Percentiles rank a stretch among this genome's conserved stretches.
phyloP scores from a whole-genome alignment of 352 stramenopile species.

The Phytophthora hibernalis region DNA sequence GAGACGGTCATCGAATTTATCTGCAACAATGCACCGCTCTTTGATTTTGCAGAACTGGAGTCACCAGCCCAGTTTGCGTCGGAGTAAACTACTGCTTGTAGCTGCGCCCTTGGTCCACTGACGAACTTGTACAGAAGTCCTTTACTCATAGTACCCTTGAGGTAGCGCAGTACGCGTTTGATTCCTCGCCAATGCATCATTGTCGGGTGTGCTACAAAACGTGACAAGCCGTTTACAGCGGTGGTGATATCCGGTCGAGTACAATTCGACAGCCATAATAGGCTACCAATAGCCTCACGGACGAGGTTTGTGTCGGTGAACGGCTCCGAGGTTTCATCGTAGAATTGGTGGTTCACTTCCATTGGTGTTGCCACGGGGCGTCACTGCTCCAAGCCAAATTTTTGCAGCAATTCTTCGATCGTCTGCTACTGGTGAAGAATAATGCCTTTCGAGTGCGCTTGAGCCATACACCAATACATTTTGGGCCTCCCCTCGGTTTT shows the following conservation, averaged over 20 bases:
- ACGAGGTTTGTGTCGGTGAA: slow-evolving; percentile 1
- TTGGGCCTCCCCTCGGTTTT: background rate
- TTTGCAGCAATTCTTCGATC: background rate
- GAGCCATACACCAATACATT: slow-evolving; percentile 1
- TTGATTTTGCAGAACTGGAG: background rate
- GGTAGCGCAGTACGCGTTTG: background rate
- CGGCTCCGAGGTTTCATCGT: background rate
- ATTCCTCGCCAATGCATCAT: background rate
- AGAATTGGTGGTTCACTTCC: background rate
- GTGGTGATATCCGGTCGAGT: slow-evolving; percentile 2
- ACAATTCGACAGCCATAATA: slow-evolving; percentile 5
- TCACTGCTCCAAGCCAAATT: background rate
- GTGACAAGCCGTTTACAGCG: slow-evolving; percentile 2
- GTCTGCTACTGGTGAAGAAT: slow-evolving; percentile 1
- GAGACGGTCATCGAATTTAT: background rate
- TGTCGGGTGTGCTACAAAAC: background rate
- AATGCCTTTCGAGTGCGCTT: background rate
- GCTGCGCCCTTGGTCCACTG: too few species aligned
- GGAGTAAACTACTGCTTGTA: background rate
- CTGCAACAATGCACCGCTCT: background rate
- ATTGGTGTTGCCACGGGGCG: background rate
- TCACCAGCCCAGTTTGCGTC: slow-evolving; percentile 10
- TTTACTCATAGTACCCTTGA: background rate
- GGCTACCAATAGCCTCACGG: background rate
- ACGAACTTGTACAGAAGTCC: background rate